Evolutionary conservation across 495 filamentous ascomycete species (phyloP).

Genomic region (Cryomyces minteri): DNA sequence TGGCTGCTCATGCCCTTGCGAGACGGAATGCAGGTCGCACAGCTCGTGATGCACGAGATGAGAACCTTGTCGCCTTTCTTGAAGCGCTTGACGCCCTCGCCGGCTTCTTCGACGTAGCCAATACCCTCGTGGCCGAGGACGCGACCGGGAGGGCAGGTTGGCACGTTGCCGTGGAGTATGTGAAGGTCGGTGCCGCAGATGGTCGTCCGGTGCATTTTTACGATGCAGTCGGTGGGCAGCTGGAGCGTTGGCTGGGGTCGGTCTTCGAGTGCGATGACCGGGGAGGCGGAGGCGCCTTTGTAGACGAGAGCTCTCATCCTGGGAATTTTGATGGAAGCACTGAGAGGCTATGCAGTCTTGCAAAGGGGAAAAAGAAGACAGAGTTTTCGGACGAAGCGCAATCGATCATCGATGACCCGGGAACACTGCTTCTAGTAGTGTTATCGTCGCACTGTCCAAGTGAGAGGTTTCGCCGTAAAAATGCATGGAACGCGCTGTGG

Average conservation of each 20-base stretch:
- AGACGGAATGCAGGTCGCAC: slow-evolving; percentile 25
- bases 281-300: background rate
- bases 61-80: slow-evolving; percentile 23
- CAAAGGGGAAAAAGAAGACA: no score
- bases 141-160: slow-evolving; percentile 6
- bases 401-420: no score
- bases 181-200: slow-evolving; percentile 28
- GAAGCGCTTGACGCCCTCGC: slow-evolving; percentile 11
- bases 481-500: no score
- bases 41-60: slow-evolving; percentile 24
- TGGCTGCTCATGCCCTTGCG: slow-evolving; percentile 19
- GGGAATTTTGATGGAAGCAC: no score
- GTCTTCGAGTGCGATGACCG: background rate
- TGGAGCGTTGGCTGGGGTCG: slow-evolving; percentile 1
- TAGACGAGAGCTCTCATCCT: slow-evolving; percentile 1
- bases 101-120: slow-evolving; percentile 9
- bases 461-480: no score
- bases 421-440: no score
- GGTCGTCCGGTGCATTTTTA: slow-evolving; percentile 4
- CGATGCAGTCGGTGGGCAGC: slow-evolving; percentile 11
- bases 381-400: no score
- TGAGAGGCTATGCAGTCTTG: no score
- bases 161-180: slow-evolving; percentile 20
- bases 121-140: slow-evolving; percentile 15
- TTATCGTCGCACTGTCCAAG: no score